phyloP scores from a whole-genome alignment of 2,329 filamentous ascomycete genomes.

The Dendryphion nanum region DNA sequence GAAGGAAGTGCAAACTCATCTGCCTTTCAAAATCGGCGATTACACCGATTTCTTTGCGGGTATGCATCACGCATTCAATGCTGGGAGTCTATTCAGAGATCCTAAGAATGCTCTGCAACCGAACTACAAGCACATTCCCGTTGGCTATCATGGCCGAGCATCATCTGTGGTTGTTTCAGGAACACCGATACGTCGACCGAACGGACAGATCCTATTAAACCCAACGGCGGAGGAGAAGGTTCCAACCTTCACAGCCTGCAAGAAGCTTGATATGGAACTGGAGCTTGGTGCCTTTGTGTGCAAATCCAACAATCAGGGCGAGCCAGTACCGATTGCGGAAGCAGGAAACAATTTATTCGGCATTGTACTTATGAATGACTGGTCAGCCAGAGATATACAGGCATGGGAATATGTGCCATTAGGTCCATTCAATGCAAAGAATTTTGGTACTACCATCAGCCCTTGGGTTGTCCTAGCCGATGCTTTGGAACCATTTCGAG shows the following conservation, averaged over 20 bases:
- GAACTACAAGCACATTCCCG: conserved; percentile 78
- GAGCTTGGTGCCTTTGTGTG: conserved; percentile 76
- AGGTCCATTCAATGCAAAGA: conserved; percentile 81
- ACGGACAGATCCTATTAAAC: conserved; percentile 70
- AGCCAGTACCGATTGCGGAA: conserved; percentile 60
- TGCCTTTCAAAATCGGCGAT: conserved; percentile 77
- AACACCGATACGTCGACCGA: conserved; percentile 69
- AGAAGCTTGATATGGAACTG: conserved; percentile 74
- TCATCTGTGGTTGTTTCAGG: conserved; percentile 74
- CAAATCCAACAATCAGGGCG: conserved; percentile 62
- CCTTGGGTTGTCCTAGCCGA: conserved; percentile 78
- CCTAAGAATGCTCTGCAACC: conserved; percentile 71
- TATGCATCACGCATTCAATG: conserved; percentile 72
- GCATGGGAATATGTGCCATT: conserved; percentile 81
- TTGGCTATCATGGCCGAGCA: conserved; percentile 77
- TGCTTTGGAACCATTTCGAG: conserved; percentile 68
- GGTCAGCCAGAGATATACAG: conserved; percentile 81
- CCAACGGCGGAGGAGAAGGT: conserved; percentile 60
- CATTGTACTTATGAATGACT: conserved; percentile 81
- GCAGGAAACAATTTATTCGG: conserved; percentile 75
- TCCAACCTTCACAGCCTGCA: conserved; percentile 63
- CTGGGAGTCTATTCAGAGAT: conserved; percentile 71
- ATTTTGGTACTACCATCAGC: conserved; percentile 75
- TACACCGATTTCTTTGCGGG: conserved; percentile 87
- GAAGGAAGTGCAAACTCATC: conserved; percentile 60